Evolutionary conservation across 148 eudicot genomes (phyloP), one percentile per base, ranked within the genome.

Genomic region (Rhododendron henanense): DNA sequence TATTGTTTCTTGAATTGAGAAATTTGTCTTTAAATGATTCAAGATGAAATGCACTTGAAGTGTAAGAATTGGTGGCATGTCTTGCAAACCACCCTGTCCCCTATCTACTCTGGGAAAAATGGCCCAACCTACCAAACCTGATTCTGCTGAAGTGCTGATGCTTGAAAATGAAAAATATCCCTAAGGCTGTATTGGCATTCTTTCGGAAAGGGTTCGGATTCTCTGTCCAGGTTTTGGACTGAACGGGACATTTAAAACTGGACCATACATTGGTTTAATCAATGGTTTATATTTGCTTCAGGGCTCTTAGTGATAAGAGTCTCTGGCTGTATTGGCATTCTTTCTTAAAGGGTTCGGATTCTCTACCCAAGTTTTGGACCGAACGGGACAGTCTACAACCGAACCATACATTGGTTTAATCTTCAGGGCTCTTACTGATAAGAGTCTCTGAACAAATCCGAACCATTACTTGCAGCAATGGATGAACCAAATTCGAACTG

Each of bases 21-120:
- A 37, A 21, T 53, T 74, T 79, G 25, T 63, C 39, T 74, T 82
- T 82, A 83, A 18, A 63, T 65, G 31, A 83, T 74, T 9, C 28
- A 81, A 55, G 45, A 69, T 75, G 75, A 65, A 37, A 87, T 82
- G 93, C 90, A 86, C 92, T 94, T 95, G 93, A 93, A 94, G 95
- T 93, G 86, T 31, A 94, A 92, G 98, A 85, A 87, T 81, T 80
- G 84, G 79, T 92, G 84, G 85, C 91, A 90, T 96, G 94, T 85
- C 98, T 94, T 96, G 89, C 91, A 96, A 92, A 95, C 84, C 88
- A 96, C 94, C 92, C 92, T 87, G 89, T 61, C 89, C 88, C 89
- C 76, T 10, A 4, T 61, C 21, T 21, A 88, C 83, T 37, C 92
- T 88, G 87, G 85, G 69, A 77, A 81, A 71, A 47, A 87, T 85